These are phyloP conservation scores for Phytophthora boehmeriae DNA, from an alignment of 352 stramenopile species.

Conservation along the genomic window DNA sequence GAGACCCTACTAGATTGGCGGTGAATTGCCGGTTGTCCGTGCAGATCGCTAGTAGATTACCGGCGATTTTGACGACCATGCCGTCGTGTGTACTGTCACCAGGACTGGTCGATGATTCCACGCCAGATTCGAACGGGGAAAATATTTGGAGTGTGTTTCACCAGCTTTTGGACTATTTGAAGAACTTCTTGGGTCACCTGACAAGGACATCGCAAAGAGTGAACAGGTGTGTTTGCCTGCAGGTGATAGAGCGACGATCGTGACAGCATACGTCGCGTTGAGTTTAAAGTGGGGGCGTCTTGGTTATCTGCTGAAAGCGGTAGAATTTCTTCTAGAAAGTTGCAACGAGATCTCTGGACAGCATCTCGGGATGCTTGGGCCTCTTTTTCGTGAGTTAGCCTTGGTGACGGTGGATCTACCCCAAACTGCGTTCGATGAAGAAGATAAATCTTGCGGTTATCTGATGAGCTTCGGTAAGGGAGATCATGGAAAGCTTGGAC, in stretches of 20 bases:
- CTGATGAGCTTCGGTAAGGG: conserved; percentile 89
- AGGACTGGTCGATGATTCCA: conserved; percentile 35
- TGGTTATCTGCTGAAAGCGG: conserved; percentile 47
- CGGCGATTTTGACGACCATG: conserved; percentile 55
- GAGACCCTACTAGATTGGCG: conserved; percentile 27
- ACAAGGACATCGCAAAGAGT: background rate
- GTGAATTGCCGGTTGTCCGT: conserved; percentile 44
- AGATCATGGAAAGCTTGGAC: conserved; percentile 83
- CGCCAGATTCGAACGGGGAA: background rate
- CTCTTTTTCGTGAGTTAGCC: conserved; percentile 51
- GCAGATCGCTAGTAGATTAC: conserved; percentile 59
- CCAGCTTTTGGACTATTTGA: conserved; percentile 58
- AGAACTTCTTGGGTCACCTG: conserved; percentile 33
- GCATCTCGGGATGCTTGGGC: conserved; percentile 35
- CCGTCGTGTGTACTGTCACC: conserved; percentile 62
- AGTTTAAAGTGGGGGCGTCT: conserved; percentile 75
- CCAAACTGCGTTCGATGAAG: conserved; percentile 22
- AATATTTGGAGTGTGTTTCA: conserved; percentile 53
- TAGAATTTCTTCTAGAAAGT: conserved; percentile 47
- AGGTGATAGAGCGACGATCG: conserved; percentile 37
- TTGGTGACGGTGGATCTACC: conserved; percentile 30
- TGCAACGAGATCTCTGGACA: conserved; percentile 6
- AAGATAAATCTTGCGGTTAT: conserved; percentile 44
- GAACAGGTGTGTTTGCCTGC: conserved; percentile 12
- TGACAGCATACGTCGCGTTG: conserved; percentile 64